Base-by-base conservation (phyloP, 2,329 filamentous ascomycete species). In the Didymella pomorum region DNA sequence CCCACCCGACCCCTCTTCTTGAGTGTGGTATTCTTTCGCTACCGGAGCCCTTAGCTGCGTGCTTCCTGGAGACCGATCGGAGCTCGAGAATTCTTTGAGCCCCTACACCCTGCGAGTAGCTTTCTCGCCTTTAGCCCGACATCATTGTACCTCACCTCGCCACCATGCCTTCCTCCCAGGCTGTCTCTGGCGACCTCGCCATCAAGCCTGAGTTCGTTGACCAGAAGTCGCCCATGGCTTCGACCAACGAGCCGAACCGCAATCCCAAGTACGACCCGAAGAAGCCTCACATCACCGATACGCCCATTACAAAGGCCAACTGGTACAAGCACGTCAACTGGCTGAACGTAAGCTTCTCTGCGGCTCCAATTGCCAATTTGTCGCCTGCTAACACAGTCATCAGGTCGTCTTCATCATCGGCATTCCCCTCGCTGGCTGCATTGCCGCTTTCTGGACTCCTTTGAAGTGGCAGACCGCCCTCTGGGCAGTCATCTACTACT, bases 281-380 rank as follows among this genome's bases (percentile, higher is more conserved):
- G 82, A 96, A 96, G 81, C 85, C 89, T 71, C 92, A 96, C 79
- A 96, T 96, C 78, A 87, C 92, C 68, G 92, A 96, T 62, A 85
- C 85, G 64, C 89, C 90, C 65, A 90, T 96, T 66, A 96, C 92
- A 62, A 84, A 84, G 79, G 79, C 83, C 66, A 97, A 96, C 82
- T 95, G 91, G 91, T 88, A 93, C 81, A 89, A 94, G 81, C 93
- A 97, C 76, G 85, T 97, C 83, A 93, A 96, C 84, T 97, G 93
- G 92, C 85, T 97, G 68, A 97, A 96, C 79, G 88, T 91, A 70
- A 84, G 72, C 49, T 43, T 29, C 4, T 6, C 12, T 10, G 6
- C 10, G 10, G 2, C 7, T 3, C 3, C 25, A 29, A 26, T 18
- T 11, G 29, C 3, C 9, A 3, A 2, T 2, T 20, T 25, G 29